Evolutionary conservation across 345 rosid species (phyloP).

Genomic region (Rhodamnia rubescens): DNA sequence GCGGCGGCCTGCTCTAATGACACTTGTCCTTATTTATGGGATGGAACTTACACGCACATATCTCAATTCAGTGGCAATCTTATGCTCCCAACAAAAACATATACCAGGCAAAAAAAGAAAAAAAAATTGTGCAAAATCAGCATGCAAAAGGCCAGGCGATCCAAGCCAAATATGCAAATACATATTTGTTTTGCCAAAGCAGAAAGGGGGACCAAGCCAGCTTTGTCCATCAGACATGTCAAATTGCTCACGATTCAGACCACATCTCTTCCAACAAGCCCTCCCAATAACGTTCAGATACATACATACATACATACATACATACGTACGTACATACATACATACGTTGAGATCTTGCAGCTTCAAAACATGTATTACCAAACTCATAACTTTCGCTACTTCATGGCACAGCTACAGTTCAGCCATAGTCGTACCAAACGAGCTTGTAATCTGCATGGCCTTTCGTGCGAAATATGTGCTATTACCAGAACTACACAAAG

Average conservation of each 20-base stretch:
- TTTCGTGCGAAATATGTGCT: not conserved
- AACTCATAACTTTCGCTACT: not conserved
- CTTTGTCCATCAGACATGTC: not conserved
- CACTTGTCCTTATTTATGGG: not conserved
- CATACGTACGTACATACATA: not conserved
- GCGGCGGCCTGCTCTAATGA: not conserved
- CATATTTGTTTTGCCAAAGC: not conserved
- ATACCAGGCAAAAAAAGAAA: not conserved
- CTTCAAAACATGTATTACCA: not conserved
- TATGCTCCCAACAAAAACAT: not conserved
- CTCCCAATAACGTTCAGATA: not conserved
- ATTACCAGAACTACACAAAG: no score
- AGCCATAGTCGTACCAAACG: not conserved
- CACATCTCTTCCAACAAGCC: not conserved
- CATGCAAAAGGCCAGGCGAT: not conserved
- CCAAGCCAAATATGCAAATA: not conserved
- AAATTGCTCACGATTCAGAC: not conserved
- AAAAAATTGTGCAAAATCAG: not conserved
- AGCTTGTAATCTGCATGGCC: not conserved
- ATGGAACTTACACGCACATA: not conserved
- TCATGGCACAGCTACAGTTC: not conserved
- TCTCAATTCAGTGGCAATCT: not conserved
- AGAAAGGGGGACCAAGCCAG: not conserved
- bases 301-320: not conserved
- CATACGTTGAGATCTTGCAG: not conserved